Base-by-base conservation (phyloP, 768 basidiomycete species). In the Crassisporium funariophilum region DNA sequence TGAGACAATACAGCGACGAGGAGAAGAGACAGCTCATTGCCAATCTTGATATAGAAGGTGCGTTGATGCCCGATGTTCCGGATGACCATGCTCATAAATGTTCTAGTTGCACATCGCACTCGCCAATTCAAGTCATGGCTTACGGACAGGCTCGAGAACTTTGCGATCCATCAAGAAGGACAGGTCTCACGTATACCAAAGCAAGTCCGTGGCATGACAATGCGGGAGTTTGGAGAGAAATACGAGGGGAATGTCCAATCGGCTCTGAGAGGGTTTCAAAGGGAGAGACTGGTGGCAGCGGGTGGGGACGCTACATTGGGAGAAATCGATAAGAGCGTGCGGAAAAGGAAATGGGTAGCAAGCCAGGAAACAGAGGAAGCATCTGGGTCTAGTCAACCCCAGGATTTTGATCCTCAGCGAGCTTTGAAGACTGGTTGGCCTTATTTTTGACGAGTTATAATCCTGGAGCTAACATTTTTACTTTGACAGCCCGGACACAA, bases 21-120 rank as follows among this genome's bases (percentile, higher is more conserved):
- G 87, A 91, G 68, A 91, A 90, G 52, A 71, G 78, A 20, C 86
- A 90, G 52, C 76, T 91, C 2, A 69, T 91, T 31, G 77, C 78
- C 36, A 91, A 91, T 63, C 76, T 91, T 40, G 86, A 90, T 53
- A 80, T 91, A 51, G 89, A 91, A 79, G 85, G 88, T 86, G 54
- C 10, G 66, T 31, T 38, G 6, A 21, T 41, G 33, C 33, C 41
- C 42, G 15, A 56, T n/a, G n/a, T n/a, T n/a, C n/a, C n/a, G n/a
- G n/a, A n/a, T n/a, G n/a, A n/a, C n/a, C n/a, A n/a, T n/a, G n/a
- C n/a, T n/a, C 51, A 41, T 10, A 25, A 33, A 50, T 37, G 39
- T 41, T 40, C 17, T 61, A 89, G 88, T 89, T 55, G 77, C 83
- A 46, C 88, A 91, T 66, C 81, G 86, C 35, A 81, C 79, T 17